Base-by-base conservation (phyloP, 805 yeast species). In the Ogataea thermomethanolica region DNA sequence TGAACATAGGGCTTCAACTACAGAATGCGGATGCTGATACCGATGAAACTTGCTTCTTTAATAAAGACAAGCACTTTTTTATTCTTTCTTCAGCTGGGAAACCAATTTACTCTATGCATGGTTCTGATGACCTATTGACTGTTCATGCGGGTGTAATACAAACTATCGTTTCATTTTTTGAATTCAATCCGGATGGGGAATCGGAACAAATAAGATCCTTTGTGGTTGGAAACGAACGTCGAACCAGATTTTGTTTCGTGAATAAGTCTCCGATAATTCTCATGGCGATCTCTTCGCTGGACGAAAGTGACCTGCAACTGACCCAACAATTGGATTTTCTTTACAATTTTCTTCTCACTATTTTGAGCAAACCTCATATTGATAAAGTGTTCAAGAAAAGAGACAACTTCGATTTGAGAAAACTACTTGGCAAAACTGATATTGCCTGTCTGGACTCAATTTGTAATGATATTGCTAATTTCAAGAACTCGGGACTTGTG, bases 11-110 rank as follows among this genome's bases (percentile, higher is more conserved):
- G 25, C 51, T 52, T 37, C 17, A 41, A 5, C 25, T 51, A 5
- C 58, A 56, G 28, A 43, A 33, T 15, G 55, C 64, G 8, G 70
- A 64, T 39, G 50, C 50, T 29, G 48, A 48, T 17, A 35, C 48
- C 8, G 56, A 56, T 32, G 46, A 56, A 28, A 59, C 59, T 4
- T 25, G 37, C 22, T 71, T 71, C 44, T 59, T 67, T 27, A 32
- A 48, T 3, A 57, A 60, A 21, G 62, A 62, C 32, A 88, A 87
- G 58, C 95, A 88, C 44, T 85, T 83, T 54, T 83, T 86, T 50
- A 76, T 89, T 3, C 66, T 89, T 8, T 84, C 95, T 0, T 66
- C 80, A 2, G 95, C 96, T 1, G 96, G 96, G 0, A 89, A 89
- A 57, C 95, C 95, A 2, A 81, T 89, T 5, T 89, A 83, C 60